phyloP scores from a whole-genome alignment of 768 basidiomycete genomes.

The Boletellus ananiceps region DNA sequence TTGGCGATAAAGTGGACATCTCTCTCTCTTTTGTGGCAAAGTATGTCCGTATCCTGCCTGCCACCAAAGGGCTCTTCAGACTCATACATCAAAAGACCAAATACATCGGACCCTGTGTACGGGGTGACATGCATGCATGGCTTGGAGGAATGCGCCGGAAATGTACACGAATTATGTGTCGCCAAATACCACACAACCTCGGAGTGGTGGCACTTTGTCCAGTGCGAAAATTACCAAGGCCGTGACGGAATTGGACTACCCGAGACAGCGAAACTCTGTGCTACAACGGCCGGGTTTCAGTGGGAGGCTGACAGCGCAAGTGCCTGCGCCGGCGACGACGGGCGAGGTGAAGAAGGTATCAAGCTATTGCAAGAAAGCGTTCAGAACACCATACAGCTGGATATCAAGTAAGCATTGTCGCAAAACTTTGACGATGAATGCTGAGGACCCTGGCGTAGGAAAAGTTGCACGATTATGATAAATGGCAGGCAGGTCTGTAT shows the following conservation, averaged over 20 bases:
- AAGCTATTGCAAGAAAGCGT: conserved; percentile 62
- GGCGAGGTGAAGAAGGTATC: conserved; percentile 58
- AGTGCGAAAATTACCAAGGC: conserved; percentile 71
- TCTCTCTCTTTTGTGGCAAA: conserved; percentile 68
- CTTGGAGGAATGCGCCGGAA: conserved; percentile 75
- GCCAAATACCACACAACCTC: conserved; percentile 49
- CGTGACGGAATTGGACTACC: conserved; percentile 59
- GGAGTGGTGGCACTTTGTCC: conserved; percentile 82
- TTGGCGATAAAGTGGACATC: conserved; percentile 61
- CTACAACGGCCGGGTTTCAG: conserved; percentile 55
- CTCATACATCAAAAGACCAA: conserved; percentile 41
- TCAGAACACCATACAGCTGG: conserved; percentile 37
- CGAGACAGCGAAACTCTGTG: conserved; percentile 63
- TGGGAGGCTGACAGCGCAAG: conserved; percentile 61
- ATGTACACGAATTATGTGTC: conserved; percentile 85
- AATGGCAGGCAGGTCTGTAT: conserved; percentile 64
- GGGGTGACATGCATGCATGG: conserved; percentile 86
- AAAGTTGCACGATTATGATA: conserved; percentile 86
- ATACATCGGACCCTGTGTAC: conserved; percentile 61
- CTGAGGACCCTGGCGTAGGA: conserved; percentile 38
- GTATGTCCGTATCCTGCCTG: conserved; percentile 41
- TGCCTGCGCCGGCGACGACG: conserved; percentile 57
- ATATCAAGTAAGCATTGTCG: conserved; percentile 51
- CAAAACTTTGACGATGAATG: conserved; percentile 1
- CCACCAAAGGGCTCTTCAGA: conserved; percentile 1